Base-by-base conservation (phyloP, 2,329 filamentous ascomycete genomes). In the Blastomyces silverae region DNA sequence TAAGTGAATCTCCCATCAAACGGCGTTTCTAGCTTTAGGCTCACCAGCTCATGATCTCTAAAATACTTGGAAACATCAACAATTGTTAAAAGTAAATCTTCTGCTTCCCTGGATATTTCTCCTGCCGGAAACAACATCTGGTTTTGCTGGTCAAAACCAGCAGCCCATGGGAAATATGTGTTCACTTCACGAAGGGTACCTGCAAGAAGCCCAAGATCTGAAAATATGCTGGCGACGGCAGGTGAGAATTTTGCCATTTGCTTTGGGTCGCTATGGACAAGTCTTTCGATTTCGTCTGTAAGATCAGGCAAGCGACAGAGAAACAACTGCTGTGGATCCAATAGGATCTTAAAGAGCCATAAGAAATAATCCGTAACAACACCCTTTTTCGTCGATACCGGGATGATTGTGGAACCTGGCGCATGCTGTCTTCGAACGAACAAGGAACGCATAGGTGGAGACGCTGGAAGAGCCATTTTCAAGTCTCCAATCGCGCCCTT, bases 281-380 rank as follows among this genome's bases (percentile, higher is more conserved):
- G 72, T 6, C 78, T 76, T 42, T 81, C 80, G 2, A 84, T 70
- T 67, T 84, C 81, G 66, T 85, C 82, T 15, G 83, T 66, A 1
- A 80, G 56, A 17, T 71, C 69, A 2, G 76, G 71, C 25, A 81
- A 66, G 1, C 77, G 68, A 13, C 65, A 58, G 2, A 80, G 62
- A 61, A 76, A 74, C 1, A 79, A 68, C 3, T 71, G 34, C 0
- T 72, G 71, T 42, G 79, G 73, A 53, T 79, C 77, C 73, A 75
- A 79, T 7, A 83, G 63, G 0, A 69, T 76, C 2, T 61, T 55
- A 2, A 82, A 70, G 0, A 81, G 71, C 74, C 74, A 79, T 0
- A 76, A n/a, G 0, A 81, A 65, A 10, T 76, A 67, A 1, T 64
- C 58, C 20, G 48, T 68, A 69, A 1, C 28, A 59, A 52, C 61